Conservation (phyloP, 495 filamentous ascomycete genomes). For the Aspergillus bridgeri region DNA sequence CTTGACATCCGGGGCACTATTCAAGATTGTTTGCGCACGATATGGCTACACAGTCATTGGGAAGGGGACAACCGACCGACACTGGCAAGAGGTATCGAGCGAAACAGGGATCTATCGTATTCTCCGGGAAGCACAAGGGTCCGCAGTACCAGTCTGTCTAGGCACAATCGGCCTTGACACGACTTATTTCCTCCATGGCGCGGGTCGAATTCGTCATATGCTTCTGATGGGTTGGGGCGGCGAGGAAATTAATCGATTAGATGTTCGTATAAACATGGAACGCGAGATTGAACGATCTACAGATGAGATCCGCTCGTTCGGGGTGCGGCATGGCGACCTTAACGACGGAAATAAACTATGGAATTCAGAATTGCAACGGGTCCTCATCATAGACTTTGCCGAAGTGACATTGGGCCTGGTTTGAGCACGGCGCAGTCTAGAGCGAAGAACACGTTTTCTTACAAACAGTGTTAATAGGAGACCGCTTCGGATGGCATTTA, state of each 20-base stretch:
- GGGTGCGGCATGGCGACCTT: slow-evolving; percentile 11
- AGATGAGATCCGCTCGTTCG: slow-evolving; percentile 6
- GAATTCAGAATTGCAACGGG: slow-evolving; percentile 18
- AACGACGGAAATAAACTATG: slow-evolving; percentile 19
- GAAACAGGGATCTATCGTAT: slow-evolving; percentile 40
- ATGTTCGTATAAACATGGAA: slow-evolving; percentile 8
- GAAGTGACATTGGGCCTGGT: too few species aligned
- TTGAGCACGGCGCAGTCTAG: too few species aligned
- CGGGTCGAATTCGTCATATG: slow-evolving; percentile 41
- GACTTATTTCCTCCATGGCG: slow-evolving; percentile 32
- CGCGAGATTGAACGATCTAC: slow-evolving; percentile 6
- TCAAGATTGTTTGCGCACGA: slow-evolving; percentile 34
- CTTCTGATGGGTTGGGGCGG: slow-evolving; percentile 45
- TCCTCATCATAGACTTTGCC: slow-evolving; percentile 28
- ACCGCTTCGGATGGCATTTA: too few species aligned
- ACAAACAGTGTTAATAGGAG: too few species aligned
- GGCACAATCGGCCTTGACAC: slow-evolving; percentile 36
- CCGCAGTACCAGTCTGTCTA: slow-evolving; percentile 39
- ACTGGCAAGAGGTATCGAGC: slow-evolving; percentile 32
- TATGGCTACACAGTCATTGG: slow-evolving; percentile 46
- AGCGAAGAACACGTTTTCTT: too few species aligned
- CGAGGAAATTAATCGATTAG: slow-evolving; percentile 10
- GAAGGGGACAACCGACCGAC: slow-evolving; percentile 39
- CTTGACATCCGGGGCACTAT: slow-evolving; percentile 21
- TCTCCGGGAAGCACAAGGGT: slow-evolving; percentile 33